These are phyloP conservation scores for Fusarium sarcochroum DNA, from an alignment of 2,329 filamentous ascomycete genomes.

Conservation along the genomic window DNA sequence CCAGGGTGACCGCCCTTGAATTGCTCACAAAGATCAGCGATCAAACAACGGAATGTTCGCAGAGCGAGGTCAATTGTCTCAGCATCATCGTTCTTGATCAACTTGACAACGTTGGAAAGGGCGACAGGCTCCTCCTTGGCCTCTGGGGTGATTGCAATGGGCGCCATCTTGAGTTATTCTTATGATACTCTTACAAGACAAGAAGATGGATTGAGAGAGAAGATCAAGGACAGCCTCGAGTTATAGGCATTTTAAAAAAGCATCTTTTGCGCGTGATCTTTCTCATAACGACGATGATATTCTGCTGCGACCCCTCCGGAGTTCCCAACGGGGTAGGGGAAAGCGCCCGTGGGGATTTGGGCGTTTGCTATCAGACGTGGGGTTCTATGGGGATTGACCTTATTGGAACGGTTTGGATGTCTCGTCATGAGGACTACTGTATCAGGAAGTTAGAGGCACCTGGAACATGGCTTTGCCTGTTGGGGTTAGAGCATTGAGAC, in stretches of 20 bases:
- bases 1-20: slow-evolving; percentile 79
- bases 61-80: slow-evolving; percentile 64
- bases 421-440: slow-evolving; percentile 1
- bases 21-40: slow-evolving; percentile 78
- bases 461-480: slow-evolving; percentile 1
- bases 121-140: slow-evolving; percentile 33
- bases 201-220: not conserved
- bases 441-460: slow-evolving; percentile 37
- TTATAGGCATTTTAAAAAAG: slow-evolving; percentile 18
- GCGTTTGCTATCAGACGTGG: slow-evolving; percentile 14
- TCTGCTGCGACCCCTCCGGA: not conserved
- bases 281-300: slow-evolving; percentile 5
- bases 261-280: slow-evolving; percentile 25
- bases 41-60: slow-evolving; percentile 72
- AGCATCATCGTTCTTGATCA: slow-evolving; percentile 46
- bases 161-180: slow-evolving; percentile 38
- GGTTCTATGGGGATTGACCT: slow-evolving; percentile 1
- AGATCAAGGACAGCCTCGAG: slow-evolving; percentile 4
- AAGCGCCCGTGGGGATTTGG: slow-evolving; percentile 19
- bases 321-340: slow-evolving; percentile 16
- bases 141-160: slow-evolving; percentile 43
- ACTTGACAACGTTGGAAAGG: slow-evolving; percentile 41
- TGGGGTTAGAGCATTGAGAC: slow-evolving; percentile 5
- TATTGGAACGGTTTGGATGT: slow-evolving; percentile 5
- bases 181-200: slow-evolving; percentile 3